Conservation (phyloP, 148 eudicot species). For the Drosera capensis region DNA sequence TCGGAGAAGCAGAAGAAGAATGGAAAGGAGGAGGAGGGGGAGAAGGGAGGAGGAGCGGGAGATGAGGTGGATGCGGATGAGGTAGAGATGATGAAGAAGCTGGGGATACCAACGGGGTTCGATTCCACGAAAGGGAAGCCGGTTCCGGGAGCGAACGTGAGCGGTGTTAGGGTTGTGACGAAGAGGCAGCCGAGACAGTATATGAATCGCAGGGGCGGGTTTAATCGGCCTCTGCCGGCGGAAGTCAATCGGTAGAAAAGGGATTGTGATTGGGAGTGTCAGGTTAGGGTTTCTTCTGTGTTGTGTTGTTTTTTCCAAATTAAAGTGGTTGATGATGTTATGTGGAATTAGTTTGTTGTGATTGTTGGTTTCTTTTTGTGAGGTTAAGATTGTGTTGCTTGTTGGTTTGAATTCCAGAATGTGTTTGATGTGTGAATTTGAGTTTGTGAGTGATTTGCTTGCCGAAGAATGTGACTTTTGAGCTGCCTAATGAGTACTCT, state of each 20-base stretch:
- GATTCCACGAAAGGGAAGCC: constrained; percentile 91
- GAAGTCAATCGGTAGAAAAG: constrained; percentile 51
- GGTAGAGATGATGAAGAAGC: constrained; percentile 85
- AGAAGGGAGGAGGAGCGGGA: constrained; percentile 8
- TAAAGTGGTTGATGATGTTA: too few relatives aligned
- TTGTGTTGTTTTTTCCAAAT: neutral
- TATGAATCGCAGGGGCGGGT: constrained; percentile 94
- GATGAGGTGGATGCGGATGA: constrained; percentile 43
- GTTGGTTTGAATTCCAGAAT: too few relatives aligned
- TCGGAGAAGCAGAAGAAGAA: constrained; percentile 32
- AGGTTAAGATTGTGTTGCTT: too few relatives aligned
- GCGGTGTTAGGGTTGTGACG: constrained; percentile 73
- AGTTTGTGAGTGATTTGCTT: too few relatives aligned
- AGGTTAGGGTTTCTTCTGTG: constrained; percentile 13
- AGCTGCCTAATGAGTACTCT: too few relatives aligned
- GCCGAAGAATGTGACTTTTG: too few relatives aligned
- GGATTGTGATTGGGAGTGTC: neutral
- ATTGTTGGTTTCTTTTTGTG: too few relatives aligned
- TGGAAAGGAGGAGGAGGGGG: constrained; percentile 9
- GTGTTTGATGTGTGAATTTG: too few relatives aligned
- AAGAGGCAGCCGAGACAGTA: constrained; percentile 93
- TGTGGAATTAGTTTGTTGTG: too few relatives aligned
- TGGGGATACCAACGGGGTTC: constrained; percentile 85
- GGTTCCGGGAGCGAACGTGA: constrained; percentile 68
- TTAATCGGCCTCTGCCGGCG: constrained; percentile 92